Base-by-base conservation (phyloP, 345 rosid genomes). In the Bruguiera parviflora region DNA sequence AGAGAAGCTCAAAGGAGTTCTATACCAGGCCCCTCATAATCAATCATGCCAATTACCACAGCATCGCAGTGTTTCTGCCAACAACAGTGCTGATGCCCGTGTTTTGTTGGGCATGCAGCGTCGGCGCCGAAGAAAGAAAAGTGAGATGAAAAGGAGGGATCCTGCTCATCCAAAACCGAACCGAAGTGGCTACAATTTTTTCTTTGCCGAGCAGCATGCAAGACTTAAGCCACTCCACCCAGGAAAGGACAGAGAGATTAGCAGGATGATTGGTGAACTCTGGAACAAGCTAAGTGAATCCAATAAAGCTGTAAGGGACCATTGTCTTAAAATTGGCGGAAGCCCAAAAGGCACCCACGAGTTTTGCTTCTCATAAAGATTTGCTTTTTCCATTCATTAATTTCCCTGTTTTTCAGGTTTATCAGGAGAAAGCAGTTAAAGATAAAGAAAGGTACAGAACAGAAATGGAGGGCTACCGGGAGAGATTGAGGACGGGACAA, bases 91-190 rank as follows among this genome's bases (percentile, higher is more conserved):
- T 35, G 71, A 53, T 57, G 35, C 79, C 35, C 65, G 52, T 11
- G 63, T 77, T 64, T 69, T 65, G 19, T 20, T 81, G 2, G 88
- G 85, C 37, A 65, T 79, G 19, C 91, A 87, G 63, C 96, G 96
- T 3, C 88, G 96, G 9, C 84, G 96, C 8, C 88, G 98, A 61
- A 79, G 98, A 77, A 92, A 87, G 88, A 96, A 88, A 79, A 85
- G 82, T 0, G 97, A 92, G 84, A 96, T 90, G 33, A 90, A 82
- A 75, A 89, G 89, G 75, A 87, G 98, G 55, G 99, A 96, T 80
- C 99, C 99, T 39, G 84, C 83, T 76, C 98, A 86, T 81, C 99
- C 99, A 0, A 92, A 96, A 57, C 96, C 98, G 0, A 96, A 92
- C 67, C 79, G 96, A 82, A 96, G 97, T 21, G 98, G 98, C 0